These are phyloP conservation scores for Erodium trifolium DNA, from an alignment of 441 rosid genomes.

Conservation along the genomic window DNA sequence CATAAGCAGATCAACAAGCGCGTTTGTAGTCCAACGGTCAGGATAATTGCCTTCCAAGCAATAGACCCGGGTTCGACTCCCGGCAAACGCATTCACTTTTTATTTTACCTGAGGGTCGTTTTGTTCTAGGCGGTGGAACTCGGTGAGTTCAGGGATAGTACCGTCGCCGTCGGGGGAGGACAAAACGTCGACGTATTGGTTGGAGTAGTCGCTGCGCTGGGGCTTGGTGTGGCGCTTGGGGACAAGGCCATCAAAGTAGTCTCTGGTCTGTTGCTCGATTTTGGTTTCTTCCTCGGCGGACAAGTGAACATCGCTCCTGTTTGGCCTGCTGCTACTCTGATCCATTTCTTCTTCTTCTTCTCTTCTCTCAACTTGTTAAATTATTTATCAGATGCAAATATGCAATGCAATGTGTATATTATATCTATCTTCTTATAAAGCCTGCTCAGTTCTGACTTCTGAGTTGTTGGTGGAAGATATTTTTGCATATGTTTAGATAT, in stretches of 20 bases:
- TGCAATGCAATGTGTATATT: too few relatives aligned
- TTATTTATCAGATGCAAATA: too few relatives aligned
- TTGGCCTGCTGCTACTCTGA: conserved; percentile 31
- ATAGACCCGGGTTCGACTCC: conserved; percentile 91
- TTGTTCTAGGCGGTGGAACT: conserved; percentile 41
- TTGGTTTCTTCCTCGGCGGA: conserved; percentile 40
- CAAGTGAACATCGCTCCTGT: conserved; percentile 47
- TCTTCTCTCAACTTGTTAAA: too few relatives aligned
- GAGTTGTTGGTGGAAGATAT: too few relatives aligned
- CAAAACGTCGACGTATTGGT: conserved; percentile 35
- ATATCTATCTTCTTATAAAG: too few relatives aligned
- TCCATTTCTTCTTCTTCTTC: conserved; percentile 25
- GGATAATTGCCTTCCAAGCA: background rate
- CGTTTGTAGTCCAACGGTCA: background rate
- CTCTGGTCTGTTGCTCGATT: conserved; percentile 32
- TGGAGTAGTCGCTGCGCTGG: conserved; percentile 47
- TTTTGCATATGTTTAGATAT: too few relatives aligned
- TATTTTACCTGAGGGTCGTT: conserved; percentile 26
- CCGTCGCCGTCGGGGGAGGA: background rate
- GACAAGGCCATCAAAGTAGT: conserved; percentile 39
- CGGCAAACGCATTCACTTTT: conserved; percentile 54
- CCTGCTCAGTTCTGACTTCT: too few relatives aligned
- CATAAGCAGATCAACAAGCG: background rate
- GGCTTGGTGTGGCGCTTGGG: conserved; percentile 61
- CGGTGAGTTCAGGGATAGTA: conserved; percentile 29